Evolutionary conservation across 441 rosid species (phyloP).

Genomic region (Adansonia rubrostipa): DNA sequence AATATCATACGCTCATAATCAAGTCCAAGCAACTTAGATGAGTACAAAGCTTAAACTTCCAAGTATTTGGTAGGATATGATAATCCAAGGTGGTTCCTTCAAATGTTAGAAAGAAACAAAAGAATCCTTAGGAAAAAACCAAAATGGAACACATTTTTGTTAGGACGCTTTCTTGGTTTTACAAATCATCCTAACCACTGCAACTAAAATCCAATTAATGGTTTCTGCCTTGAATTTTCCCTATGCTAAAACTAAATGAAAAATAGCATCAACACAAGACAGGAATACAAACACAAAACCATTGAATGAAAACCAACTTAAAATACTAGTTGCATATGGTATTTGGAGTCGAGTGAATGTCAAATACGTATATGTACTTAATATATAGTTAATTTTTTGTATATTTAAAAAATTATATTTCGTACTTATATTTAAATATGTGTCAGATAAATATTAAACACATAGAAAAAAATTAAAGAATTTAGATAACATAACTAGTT

Average conservation of each 20-base stretch:
- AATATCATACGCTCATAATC: no score
- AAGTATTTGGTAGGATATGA: background rate
- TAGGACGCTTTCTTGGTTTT: constrained; percentile 2
- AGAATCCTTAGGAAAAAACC: background rate
- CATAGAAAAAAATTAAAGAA: no score
- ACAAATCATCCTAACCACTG: background rate
- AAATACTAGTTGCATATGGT: no score
- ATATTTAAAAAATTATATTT: no score
- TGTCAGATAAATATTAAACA: no score
- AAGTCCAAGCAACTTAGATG: no score
- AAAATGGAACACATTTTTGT: constrained; percentile 10
- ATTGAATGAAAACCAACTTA: background rate
- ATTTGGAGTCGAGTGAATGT: no score
- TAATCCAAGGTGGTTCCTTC: background rate
- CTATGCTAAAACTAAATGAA: background rate
- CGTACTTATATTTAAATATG: no score
- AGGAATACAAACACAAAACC: background rate
- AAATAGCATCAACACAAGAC: background rate
- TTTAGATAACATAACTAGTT: no score
- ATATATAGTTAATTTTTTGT: no score
- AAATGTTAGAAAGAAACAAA: background rate
- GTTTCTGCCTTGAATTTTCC: background rate
- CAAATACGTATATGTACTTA: no score
- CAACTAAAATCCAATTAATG: background rate
- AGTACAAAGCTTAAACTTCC: background rate